Evolutionary conservation across 345 rosid species (phyloP), one percentile per base, ranked within the genome.

Genomic region (Brassica cretica): DNA sequence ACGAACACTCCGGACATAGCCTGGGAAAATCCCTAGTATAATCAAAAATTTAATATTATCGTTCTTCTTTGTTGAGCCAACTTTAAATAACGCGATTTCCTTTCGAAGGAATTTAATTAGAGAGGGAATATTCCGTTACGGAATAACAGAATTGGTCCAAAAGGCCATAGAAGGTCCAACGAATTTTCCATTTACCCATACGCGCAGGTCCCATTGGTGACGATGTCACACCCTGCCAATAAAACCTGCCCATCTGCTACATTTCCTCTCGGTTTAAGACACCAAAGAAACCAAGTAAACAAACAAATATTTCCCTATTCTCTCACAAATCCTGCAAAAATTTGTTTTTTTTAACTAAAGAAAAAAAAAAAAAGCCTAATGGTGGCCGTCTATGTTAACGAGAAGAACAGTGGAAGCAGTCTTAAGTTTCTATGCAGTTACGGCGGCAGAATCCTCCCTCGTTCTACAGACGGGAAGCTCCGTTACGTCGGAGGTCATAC

Each of bases 341-440:
- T 6, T 4, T 6, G 11, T 12, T 12, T 39, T 9, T 39, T 39
- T 59, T 37, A 18, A 5, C 66, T 29, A 19, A 58, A 58, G 27
- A 58, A 18, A 5, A 15, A 4, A 15, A 4, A 72, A 12, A 64
- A 2, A 49, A 15, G 4, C 10, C 16, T 32, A 35, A 80, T 80
- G 83, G 80, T 80, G 76, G 64, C 76, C 0, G 80, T 61, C 51
- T 65, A 35, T 51, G 18, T 15, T 25, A 73, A 8, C 44, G 74
- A 72, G 69, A 78, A 78, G 77, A 78, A 51, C 68, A 44, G 66
- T 73, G 78, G 78, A 73, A 79, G 70, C 41, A 79, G 5, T 55
- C 71, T 91, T 37, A 95, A 95, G 85, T 91, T 92, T 70, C 86
- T 95, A 9, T 92, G 97, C 80, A 95, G 97, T 75, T 95, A 95